These are phyloP conservation scores for Cryphonectria japonica DNA, from an alignment of 2,329 filamentous ascomycete genomes.

Conservation along the genomic window DNA sequence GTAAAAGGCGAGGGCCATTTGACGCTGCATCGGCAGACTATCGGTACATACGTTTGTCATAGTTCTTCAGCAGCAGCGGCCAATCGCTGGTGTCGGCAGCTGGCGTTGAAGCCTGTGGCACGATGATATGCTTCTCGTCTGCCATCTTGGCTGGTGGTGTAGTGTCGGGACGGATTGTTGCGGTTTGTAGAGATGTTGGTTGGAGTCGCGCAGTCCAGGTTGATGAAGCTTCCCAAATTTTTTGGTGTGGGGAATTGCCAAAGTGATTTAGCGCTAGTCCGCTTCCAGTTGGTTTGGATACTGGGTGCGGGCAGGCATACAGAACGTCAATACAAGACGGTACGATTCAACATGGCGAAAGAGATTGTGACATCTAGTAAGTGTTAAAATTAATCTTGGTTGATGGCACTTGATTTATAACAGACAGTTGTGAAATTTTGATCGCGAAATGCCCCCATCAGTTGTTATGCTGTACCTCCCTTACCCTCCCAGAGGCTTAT, in stretches of 20 bases:
- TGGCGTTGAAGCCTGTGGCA: slow-evolving; percentile 82
- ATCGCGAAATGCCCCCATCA: too few species aligned
- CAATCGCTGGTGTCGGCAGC: slow-evolving; percentile 84
- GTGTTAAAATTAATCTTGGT: background rate
- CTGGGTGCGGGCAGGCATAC: background rate
- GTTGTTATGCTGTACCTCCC: too few species aligned
- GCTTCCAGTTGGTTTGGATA: background rate
- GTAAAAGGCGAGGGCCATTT: slow-evolving; percentile 6
- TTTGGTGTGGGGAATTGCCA: slow-evolving; percentile 29
- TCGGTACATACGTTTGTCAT: slow-evolving; percentile 75
- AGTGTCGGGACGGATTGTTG: slow-evolving; percentile 6
- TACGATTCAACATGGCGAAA: background rate
- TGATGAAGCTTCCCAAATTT: slow-evolving; percentile 33
- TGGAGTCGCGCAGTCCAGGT: slow-evolving; percentile 5
- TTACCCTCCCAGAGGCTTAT: too few species aligned
- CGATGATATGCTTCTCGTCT: slow-evolving; percentile 83
- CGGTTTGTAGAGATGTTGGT: background rate
- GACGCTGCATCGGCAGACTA: background rate
- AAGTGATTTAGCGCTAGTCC: slow-evolving; percentile 15
- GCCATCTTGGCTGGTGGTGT: slow-evolving; percentile 42
- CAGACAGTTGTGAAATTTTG: too few species aligned
- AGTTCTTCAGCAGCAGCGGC: slow-evolving; percentile 95
- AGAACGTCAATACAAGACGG: background rate
- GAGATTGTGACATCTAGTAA: background rate
- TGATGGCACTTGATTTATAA: background rate